A percentile compares a stretch with the other conserved stretches of the same genome.
Evolutionary conservation across 2,329 filamentous ascomycete genomes (phyloP).

Genomic region (Akanthomyces dipterigenus): DNA sequence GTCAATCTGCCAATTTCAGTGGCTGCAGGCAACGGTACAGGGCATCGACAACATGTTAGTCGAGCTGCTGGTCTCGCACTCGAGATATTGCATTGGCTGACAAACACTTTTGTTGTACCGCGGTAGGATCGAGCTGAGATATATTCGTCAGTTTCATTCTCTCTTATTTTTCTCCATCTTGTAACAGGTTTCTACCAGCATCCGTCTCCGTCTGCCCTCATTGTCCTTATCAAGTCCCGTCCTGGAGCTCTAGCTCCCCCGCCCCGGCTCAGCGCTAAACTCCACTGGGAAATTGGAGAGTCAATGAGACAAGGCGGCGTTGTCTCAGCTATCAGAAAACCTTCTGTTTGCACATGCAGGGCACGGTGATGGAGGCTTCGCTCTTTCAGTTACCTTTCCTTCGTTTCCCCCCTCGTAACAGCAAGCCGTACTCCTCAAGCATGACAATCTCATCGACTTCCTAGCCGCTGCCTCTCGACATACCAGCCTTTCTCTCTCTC

Average conservation of each 20-base stretch:
- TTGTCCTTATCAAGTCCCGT: not conserved
- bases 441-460: not conserved
- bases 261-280: slow-evolving; percentile 3
- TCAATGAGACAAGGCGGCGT: not conserved
- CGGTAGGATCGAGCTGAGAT: no score
- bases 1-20: not conserved
- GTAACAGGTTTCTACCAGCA: not conserved
- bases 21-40: not conserved
- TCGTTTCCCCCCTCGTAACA: not conserved
- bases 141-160: no score
- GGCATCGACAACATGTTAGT: not conserved
- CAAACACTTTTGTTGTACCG: no score
- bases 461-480: not conserved
- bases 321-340: not conserved
- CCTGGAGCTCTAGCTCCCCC: not conserved
- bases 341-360: slow-evolving; percentile 6
- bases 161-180: not conserved
- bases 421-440: not conserved
- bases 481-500: not conserved
- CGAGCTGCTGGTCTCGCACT: not conserved
- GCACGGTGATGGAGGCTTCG: not conserved
- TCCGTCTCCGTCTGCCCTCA: not conserved
- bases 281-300: slow-evolving; percentile 3
- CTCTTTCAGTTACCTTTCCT: not conserved
- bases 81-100: no score